phyloP scores from a whole-genome alignment of 108 stramenopile genomes.

The Conticribra weissflogii region DNA sequence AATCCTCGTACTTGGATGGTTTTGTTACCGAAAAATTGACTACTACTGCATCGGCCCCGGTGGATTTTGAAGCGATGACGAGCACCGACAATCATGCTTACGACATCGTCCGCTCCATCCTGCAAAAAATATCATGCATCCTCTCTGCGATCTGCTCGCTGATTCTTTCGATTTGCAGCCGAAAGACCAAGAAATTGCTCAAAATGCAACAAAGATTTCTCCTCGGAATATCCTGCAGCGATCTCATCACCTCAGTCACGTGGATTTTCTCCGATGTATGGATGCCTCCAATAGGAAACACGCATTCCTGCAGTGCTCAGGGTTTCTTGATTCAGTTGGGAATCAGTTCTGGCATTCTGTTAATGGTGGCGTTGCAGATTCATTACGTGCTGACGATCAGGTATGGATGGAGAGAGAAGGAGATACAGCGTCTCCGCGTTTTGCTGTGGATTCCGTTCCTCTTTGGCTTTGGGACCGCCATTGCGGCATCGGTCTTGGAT shows the following conservation, averaged over 20 bases:
- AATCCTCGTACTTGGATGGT: no score
- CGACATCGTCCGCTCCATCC: not conserved
- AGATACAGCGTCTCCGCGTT: not conserved
- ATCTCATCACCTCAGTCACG: constrained; percentile 7
- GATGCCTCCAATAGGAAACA: not conserved
- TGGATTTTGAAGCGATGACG: no score
- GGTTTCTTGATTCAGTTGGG: not conserved
- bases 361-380: not conserved
- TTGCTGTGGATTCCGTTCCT: not conserved
- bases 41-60: no score
- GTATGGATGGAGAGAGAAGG: not conserved
- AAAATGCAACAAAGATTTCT: constrained; percentile 16
- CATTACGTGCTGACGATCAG: not conserved
- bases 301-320: not conserved
- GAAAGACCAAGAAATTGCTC: not conserved
- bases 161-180: constrained; percentile 15
- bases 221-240: constrained; percentile 7
- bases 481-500: not conserved
- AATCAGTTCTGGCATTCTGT: not conserved
- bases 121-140: not conserved
- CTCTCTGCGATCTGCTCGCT: constrained; percentile 4
- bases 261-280: not conserved
- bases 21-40: no score
- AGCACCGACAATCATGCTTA: no score
- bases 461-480: not conserved